Base-by-base conservation (phyloP, 352 stramenopile species). In the Thalassiosira mediterranea region DNA sequence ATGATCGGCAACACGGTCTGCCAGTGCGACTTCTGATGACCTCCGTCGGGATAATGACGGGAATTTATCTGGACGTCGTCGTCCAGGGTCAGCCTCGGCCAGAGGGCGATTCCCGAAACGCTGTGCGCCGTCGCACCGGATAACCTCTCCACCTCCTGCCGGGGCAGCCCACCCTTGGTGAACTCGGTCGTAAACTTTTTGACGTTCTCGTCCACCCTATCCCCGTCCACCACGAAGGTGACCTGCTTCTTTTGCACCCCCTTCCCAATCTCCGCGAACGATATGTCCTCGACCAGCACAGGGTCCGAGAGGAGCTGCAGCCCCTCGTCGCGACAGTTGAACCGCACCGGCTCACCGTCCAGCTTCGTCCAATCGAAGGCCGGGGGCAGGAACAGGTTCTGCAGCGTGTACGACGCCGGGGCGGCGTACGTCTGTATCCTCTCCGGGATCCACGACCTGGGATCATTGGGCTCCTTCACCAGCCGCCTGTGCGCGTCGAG, bases 1-100 rank as follows among this genome's bases (percentile, higher is more conserved):
- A 84, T 85, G 11, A 91, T 87, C 4, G 82, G 77, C 46, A 91
- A 65, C n/a, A 91, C 84, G 8, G 81, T 91, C 63, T 91, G 84
- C 84, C 84, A 91, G 76, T 91, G 84, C 19, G 68, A 84, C 31
- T 66, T 77, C 54, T 86, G 77, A 68, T 83, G 80, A 17, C 64
- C 84, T 15, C 84, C 84, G 56, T 81, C 61, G n/a, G 76, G 79
- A 81, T 77, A 81, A 42, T 71, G 65, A 37, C 84, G 57, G 7
- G 65, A 77, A 51, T 87, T 73, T 3, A 91, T 64, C 19, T 72
- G 11, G 10, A 60, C 56, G 17, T 31, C 31, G 1, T 52, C 59
- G 53, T 81, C 72, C 8, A 89, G 57, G n/a, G 84, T 44, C 31
- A 91, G 59, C 17, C 81, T 53, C 8, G 84, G 84, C 84, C 84